Base-by-base conservation (phyloP, 352 stramenopile species). In the Phytophthora aleatoria region DNA sequence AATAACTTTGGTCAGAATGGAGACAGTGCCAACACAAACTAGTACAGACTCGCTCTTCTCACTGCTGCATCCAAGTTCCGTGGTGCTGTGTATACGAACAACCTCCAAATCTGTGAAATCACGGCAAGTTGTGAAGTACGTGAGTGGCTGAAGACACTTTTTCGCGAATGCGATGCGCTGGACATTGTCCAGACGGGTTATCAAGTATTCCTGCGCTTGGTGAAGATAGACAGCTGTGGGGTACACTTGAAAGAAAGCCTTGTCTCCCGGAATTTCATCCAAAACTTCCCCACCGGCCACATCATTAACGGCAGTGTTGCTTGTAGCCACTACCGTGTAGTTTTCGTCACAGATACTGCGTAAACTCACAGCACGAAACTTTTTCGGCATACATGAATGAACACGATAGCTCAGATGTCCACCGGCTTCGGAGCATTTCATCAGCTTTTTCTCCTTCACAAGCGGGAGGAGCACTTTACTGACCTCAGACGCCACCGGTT, bases 201-300 rank as follows among this genome's bases (percentile, higher is more conserved):
- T 90, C 31, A 98, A 64, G 67, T 97, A 98, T 57, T 97, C 91
- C 16, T 90, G 76, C 13, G 79, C 92, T 56, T 97, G 92, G 57
- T 98, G 87, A 43, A 98, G 75, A 67, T 98, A 98, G 3, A 97
- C 92, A 10, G 87, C 94, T 0, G 89, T 88, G 26, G 91, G 89
- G 50, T 97, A 98, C 13, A 98, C 74, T 61, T 97, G 86, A 51
- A 97, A 98, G 52, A 98, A 97, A 0, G 91, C 91, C 45, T 71
- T 66, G 44, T 91, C 83, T 36, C 91, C 89, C 36, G 91, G 86
- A 45, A 98, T 87, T 51, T 85, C 73, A 62, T 98, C 94, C 15
- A 98, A 73, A n/a, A 91, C 61, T 63, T 77, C 66, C 3, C 61
- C 52, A 3, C 73, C 52, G 7, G 13, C 38, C 47, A 30, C 55